These are phyloP conservation scores for Boletus rubropictus DNA, from an alignment of 768 basidiomycete species.

Conservation along the genomic window DNA sequence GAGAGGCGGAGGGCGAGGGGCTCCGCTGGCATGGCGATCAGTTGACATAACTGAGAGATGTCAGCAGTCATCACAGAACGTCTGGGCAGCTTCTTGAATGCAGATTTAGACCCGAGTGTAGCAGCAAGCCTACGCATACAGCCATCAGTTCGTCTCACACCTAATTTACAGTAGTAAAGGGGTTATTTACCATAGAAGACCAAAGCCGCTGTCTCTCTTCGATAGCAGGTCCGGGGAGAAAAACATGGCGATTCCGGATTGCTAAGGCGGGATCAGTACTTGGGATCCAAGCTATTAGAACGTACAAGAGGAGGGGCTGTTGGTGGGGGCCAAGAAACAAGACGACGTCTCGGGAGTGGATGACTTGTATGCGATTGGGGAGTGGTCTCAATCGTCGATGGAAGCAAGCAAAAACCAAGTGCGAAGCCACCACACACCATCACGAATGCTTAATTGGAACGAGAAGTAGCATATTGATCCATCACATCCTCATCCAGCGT, in stretches of 20 bases:
- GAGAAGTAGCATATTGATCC: conserved; percentile 8
- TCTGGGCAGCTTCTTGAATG: conserved; percentile 76
- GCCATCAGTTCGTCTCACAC: conserved; percentile 4
- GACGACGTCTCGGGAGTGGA: not conserved
- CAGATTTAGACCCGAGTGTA: conserved; percentile 82
- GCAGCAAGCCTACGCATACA: conserved; percentile 70
- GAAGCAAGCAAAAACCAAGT: conserved; percentile 17
- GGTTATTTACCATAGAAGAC: conserved; percentile 66
- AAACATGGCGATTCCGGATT: conserved; percentile 52
- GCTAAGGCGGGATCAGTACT: not conserved
- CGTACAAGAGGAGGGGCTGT: not conserved
- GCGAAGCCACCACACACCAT: conserved; percentile 14
- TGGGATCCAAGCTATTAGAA: not conserved
- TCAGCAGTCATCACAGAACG: conserved; percentile 82
- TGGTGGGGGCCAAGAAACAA: not conserved
- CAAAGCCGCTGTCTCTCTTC: conserved; percentile 81
- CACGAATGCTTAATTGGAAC: conserved; percentile 11
- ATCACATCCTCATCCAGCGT: conserved; percentile 43
- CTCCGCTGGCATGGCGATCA: conserved; percentile 78
- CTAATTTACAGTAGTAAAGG: not conserved
- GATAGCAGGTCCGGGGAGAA: conserved; percentile 78
- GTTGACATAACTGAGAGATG: conserved; percentile 71
- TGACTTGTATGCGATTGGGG: conserved; percentile 7
- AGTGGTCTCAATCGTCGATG: not conserved
- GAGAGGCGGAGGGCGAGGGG: conserved; percentile 83